Evolutionary conservation across 352 stramenopile genomes (phyloP), one percentile per base, ranked within the genome.

Genomic region (Phytophthora litchii): DNA sequence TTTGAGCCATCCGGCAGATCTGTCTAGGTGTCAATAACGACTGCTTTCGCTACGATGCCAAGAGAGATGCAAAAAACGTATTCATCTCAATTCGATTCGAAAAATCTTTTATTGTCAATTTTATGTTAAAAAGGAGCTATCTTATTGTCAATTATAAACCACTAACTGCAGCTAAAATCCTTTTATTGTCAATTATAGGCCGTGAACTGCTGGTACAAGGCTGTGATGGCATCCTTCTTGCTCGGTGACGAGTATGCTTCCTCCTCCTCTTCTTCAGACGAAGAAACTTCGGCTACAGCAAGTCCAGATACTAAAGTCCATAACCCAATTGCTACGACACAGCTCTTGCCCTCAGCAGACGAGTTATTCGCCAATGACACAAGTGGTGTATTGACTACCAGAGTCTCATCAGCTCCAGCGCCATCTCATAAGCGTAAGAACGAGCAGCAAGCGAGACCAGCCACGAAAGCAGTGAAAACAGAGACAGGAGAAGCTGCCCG

Each of bases 241-340:
- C 70, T 91, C 1, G 81, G 76, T 25, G 79, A 79, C 19, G 84
- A 89, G 48, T 91, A 83, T 25, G 77, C 80, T 29, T 86, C 76
- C 11, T 87, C 75, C 16, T 74, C 72, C 9, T 59, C 53, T 19
- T 72, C 70, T 42, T 61, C 47, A 3, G 60, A 69, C 14, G 70
- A 82, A 14, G 67, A 78, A 32, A 44, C 27, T 14, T 61, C 29
- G 13, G 20, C 23, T 6, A 29, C 3, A 31, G 3, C 17, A 23
- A 42, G 3, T 13, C 6, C 43, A 49, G 9, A 35, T 29, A 42
- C 7, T 8, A 34, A 27, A 29, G 6, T 1, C 1, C 16, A 20
- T 46, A 3, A 31, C 43, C 17, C 37, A 36, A 37, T 29, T 23
- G 40, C 57, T 31, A 44, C 21, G 4, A 41, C 25, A 31, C 34